These are phyloP conservation scores for Linum usitatissimum DNA, from an alignment of 345 rosid genomes.

Conservation along the genomic window DNA sequence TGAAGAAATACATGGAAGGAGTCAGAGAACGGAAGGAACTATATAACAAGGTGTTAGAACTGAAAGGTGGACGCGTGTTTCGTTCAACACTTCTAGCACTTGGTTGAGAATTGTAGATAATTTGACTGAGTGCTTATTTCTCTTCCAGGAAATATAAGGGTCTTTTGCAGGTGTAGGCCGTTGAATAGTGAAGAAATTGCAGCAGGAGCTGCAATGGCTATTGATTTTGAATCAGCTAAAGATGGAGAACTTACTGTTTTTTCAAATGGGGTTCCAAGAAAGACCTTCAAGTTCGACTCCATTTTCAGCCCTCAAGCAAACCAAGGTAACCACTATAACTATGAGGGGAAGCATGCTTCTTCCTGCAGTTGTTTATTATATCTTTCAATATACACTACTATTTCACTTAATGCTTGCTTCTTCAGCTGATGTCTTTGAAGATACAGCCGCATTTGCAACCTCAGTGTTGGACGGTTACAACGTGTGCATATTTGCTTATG, in stretches of 20 bases:
- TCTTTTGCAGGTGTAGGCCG: conserved; percentile 91
- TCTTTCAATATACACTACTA: not conserved
- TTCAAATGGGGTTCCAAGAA: conserved; percentile 70
- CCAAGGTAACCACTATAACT: conserved; percentile 49
- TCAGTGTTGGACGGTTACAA: conserved; percentile 96
- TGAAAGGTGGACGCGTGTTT: conserved; percentile 53
- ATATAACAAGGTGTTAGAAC: conserved; percentile 81
- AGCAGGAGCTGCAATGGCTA: conserved; percentile 45
- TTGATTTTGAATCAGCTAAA: conserved; percentile 73
- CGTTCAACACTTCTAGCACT: conserved; percentile 3
- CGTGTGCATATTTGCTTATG: conserved; percentile 89
- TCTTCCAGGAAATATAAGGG: conserved; percentile 86
- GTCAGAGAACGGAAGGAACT: conserved; percentile 68
- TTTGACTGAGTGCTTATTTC: conserved; percentile 10
- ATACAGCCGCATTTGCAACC: conserved; percentile 74
- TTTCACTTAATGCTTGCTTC: conserved; percentile 13
- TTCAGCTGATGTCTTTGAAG: conserved; percentile 77
- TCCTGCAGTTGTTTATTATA: conserved; percentile 1
- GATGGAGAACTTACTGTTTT: conserved; percentile 71
- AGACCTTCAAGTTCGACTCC: conserved; percentile 77
- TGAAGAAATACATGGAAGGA: conserved; percentile 52
- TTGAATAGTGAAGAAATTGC: conserved; percentile 58
- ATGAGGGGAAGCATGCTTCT: not conserved
- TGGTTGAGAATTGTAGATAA: conserved; percentile 9
- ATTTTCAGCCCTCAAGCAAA: conserved; percentile 79